Conservation (phyloP, 768 basidiomycete genomes). For the Tylopilus sp. region DNA sequence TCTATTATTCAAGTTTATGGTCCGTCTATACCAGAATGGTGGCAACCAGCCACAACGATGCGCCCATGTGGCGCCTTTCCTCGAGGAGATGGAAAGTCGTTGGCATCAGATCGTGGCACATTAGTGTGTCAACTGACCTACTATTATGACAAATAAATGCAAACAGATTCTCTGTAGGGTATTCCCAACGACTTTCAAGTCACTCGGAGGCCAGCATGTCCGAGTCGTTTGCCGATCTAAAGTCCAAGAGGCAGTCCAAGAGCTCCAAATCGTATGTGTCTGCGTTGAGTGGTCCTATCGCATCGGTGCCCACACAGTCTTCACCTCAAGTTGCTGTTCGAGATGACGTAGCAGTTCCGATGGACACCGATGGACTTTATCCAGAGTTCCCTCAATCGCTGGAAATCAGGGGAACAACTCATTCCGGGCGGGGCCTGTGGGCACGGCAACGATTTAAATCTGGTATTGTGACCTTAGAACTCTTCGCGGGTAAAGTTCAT, state of each 20-base stretch:
- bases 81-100: not conserved
- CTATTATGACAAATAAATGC: conserved; percentile 3
- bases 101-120: too few relatives aligned
- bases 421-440: conserved; percentile 48
- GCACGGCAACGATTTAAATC: conserved; percentile 32
- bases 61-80: too few relatives aligned
- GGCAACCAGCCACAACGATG: too few relatives aligned
- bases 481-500: not conserved
- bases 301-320: conserved; percentile 23
- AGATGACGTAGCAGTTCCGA: not conserved
- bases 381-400: conserved; percentile 38
- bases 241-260: conserved; percentile 29
- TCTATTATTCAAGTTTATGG: too few relatives aligned
- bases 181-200: too few relatives aligned
- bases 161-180: conserved; percentile 24
- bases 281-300: conserved; percentile 22
- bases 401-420: conserved; percentile 35
- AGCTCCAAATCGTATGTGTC: conserved; percentile 35
- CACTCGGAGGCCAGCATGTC: too few relatives aligned
- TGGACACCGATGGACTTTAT: conserved; percentile 17
- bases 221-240: conserved; percentile 37
- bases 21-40: too few relatives aligned
- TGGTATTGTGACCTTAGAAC: conserved; percentile 30
- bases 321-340: conserved; percentile 14
- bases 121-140: not conserved